Evolutionary conservation across 306 rosid genomes (phyloP), one percentile per base, ranked within the genome.

Genomic region (Elaeagnus macrophylla): DNA sequence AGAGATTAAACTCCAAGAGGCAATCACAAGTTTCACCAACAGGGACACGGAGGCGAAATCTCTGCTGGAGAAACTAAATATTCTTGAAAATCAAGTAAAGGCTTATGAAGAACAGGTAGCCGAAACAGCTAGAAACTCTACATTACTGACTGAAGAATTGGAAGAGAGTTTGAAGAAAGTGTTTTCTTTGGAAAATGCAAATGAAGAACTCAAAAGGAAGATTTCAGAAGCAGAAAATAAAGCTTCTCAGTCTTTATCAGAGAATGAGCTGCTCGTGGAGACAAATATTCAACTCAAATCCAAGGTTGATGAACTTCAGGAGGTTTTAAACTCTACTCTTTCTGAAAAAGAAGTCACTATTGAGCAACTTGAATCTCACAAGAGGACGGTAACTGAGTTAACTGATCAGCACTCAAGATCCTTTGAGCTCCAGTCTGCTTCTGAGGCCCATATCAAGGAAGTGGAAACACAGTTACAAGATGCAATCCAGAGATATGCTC

Each of bases 251-350:
- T 72, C 73, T 17, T 65, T 66, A 50, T 75, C 88, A n/a, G 88
- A 87, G 51, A 87, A 84, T 10, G 88, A 93, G 62, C 61, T 84
- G 59, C 73, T 93, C 67, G 81, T 79, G n/a, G 87, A 66, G 60
- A 87, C 83, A 51, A 87, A 87, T 73, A 44, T 51, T 73, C 95
- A 93, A 56, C 80, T 93, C 64, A 84, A 79, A 72, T 67, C 72
- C 69, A 87, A 75, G 85, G 66, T 87, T 66, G 86, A 77, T 56
- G 96, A 91, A 67, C 88, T 91, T 61, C 83, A 80, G 60, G 95
- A 82, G 59, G 65, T 73, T 20, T 41, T 91, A 61, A 77, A 76
- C 61, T 62, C 73, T 61, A 64, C 79, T 67, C 52, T 67, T 65
- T 77, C 82, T 5, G 95, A 87, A 72, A 91, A 79, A 71, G 94